Conservation (phyloP, 2,329 filamentous ascomycete species). For the Aphanocladium album region DNA sequence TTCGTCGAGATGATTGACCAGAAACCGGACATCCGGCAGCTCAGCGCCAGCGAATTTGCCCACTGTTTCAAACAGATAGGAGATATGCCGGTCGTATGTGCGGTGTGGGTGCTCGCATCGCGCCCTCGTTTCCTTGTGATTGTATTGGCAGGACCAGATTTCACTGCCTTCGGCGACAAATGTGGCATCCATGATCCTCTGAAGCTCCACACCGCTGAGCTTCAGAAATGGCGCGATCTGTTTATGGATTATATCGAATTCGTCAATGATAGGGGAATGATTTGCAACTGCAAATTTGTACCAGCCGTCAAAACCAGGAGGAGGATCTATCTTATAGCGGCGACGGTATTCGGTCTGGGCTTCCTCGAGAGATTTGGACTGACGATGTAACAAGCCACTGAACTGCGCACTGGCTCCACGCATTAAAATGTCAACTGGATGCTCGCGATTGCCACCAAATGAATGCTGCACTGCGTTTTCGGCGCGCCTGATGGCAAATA, state of each 20-base stretch:
- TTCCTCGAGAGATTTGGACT: slow-evolving; percentile 32
- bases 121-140: slow-evolving; percentile 21
- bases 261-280: slow-evolving; percentile 43
- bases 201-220: slow-evolving; percentile 31
- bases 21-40: slow-evolving; percentile 35
- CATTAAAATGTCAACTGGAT: slow-evolving; percentile 33
- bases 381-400: slow-evolving; percentile 25
- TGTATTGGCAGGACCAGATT: slow-evolving; percentile 33
- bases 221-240: slow-evolving; percentile 36
- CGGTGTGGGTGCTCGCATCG: slow-evolving; percentile 30
- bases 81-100: slow-evolving; percentile 29
- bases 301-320: slow-evolving; percentile 43
- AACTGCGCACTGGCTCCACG: slow-evolving; percentile 26
- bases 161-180: slow-evolving; percentile 25
- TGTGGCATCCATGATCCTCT: slow-evolving; percentile 22
- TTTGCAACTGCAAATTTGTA: slow-evolving; percentile 35
- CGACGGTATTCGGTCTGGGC: slow-evolving; percentile 38
- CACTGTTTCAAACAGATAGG: slow-evolving; percentile 26
- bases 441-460: slow-evolving; percentile 16
- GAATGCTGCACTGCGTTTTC: slow-evolving; percentile 11
- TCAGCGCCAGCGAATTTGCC: slow-evolving; percentile 20
- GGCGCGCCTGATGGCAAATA: slow-evolving; percentile 19
- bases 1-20: slow-evolving; percentile 46
- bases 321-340: slow-evolving; percentile 39
- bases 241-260: slow-evolving; percentile 41